Conservation (phyloP, 2,329 filamentous ascomycete genomes). For the Lasiodiplodia theobromae region DNA sequence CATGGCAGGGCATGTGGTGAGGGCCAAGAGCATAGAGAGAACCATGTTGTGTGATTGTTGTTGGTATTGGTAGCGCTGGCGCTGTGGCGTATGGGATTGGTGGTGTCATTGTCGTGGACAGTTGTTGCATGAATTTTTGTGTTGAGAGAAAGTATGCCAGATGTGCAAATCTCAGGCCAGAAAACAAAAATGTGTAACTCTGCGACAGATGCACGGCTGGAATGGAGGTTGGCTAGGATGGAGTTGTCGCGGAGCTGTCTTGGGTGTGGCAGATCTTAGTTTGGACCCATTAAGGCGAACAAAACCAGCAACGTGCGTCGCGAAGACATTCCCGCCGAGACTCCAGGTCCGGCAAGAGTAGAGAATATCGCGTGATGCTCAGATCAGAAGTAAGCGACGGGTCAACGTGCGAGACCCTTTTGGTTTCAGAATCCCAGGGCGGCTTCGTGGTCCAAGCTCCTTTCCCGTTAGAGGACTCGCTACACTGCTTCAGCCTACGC, state of each 20-base stretch:
- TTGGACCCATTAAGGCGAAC: background rate
- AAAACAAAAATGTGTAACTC: background rate
- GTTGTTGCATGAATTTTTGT: slow-evolving; percentile 16
- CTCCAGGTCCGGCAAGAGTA: background rate
- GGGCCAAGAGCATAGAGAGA: slow-evolving; percentile 51
- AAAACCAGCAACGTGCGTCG: background rate
- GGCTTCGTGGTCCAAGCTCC: slow-evolving; percentile 11
- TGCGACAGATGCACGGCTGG: background rate
- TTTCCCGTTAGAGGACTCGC: slow-evolving; percentile 11
- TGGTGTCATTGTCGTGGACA: background rate
- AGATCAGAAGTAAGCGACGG: slow-evolving; percentile 16
- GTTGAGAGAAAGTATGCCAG: slow-evolving; percentile 5
- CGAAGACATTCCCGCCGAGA: background rate
- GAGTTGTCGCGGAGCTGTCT: background rate
- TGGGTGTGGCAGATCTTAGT: slow-evolving; percentile 1
- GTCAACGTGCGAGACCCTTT: background rate
- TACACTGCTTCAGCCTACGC: slow-evolving; percentile 10
- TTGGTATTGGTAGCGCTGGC: background rate
- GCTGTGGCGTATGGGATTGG: background rate
- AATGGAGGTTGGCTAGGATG: background rate
- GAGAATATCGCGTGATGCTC: slow-evolving; percentile 26
- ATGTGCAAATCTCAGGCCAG: slow-evolving; percentile 24
- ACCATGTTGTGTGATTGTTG: slow-evolving; percentile 44
- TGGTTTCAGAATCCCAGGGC: slow-evolving; percentile 14
- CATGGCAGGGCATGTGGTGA: slow-evolving; percentile 53